Conservation (phyloP, 2,329 filamentous ascomycete genomes). For the Septoria linicola region DNA sequence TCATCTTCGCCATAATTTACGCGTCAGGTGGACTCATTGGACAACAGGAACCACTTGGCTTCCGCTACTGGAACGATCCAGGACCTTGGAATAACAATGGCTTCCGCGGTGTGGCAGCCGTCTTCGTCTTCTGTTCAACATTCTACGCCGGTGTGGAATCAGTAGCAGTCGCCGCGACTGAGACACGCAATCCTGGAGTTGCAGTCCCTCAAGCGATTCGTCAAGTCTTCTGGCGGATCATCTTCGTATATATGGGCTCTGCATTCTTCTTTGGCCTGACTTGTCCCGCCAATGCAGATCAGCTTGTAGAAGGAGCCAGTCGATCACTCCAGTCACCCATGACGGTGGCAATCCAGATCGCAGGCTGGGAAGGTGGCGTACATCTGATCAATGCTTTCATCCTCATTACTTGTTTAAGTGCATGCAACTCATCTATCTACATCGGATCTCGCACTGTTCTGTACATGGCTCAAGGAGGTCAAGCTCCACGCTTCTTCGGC, state of each 20-base stretch:
- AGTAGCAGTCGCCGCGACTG: constrained; percentile 53
- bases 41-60: constrained; percentile 32
- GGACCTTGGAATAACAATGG: constrained; percentile 42
- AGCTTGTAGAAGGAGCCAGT: constrained; percentile 60
- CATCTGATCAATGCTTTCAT: constrained; percentile 78
- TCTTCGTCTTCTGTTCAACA: constrained; percentile 46
- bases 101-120: constrained; percentile 43
- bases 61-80: constrained; percentile 41
- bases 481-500: constrained; percentile 68
- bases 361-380: constrained; percentile 70
- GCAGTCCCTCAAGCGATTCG: constrained; percentile 39
- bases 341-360: constrained; percentile 71
- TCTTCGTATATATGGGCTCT: constrained; percentile 65
- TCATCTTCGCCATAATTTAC: constrained; percentile 45
- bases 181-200: constrained; percentile 52
- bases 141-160: constrained; percentile 55
- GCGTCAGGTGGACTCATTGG: constrained; percentile 35
- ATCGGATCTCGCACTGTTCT: constrained; percentile 72
- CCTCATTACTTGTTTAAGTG: constrained; percentile 63
- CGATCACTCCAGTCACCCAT: constrained; percentile 68
- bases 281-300: constrained; percentile 66
- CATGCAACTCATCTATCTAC: constrained; percentile 74
- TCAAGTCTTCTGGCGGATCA: constrained; percentile 38
- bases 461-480: constrained; percentile 71
- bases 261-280: constrained; percentile 75